Conservation (phyloP, 257 asterid species). For the Euphrasia confusa region DNA sequence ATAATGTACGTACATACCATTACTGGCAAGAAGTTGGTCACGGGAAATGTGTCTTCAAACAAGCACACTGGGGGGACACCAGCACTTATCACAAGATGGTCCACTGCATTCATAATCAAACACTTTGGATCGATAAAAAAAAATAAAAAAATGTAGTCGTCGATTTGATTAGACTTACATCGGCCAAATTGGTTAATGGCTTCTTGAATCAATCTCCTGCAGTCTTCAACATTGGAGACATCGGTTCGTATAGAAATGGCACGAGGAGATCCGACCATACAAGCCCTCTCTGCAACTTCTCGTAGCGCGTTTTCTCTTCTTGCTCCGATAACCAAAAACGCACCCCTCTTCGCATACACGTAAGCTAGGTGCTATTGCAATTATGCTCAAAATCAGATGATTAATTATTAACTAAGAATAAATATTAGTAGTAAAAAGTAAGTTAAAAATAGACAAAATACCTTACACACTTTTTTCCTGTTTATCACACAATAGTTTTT, state of each 20-base stretch:
- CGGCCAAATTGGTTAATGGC: conserved; percentile 60
- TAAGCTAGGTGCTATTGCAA: conserved; percentile 57
- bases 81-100: conserved; percentile 70
- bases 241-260: conserved; percentile 53
- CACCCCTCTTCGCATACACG: conserved; percentile 77
- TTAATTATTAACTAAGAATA: too few species aligned
- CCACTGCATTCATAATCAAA: conserved; percentile 35
- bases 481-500: too few species aligned
- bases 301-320: conserved; percentile 54
- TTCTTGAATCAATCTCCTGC: conserved; percentile 47
- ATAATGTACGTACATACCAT: conserved; percentile 39
- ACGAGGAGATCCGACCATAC: conserved; percentile 55
- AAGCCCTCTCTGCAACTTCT: conserved; percentile 54
- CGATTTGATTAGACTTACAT: conserved; percentile 25
- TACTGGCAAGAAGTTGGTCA: conserved; percentile 39
- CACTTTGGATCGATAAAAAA: background rate
- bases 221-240: conserved; percentile 44
- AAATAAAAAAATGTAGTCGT: too few species aligned
- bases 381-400: background rate
- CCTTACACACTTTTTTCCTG: too few species aligned
- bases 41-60: conserved; percentile 54
- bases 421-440: too few species aligned
- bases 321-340: conserved; percentile 65
- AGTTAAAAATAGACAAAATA: too few species aligned
- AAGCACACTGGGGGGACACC: conserved; percentile 47